Evolutionary conservation across 768 basidiomycete genomes (phyloP), one percentile per base, ranked within the genome.

Genomic region (Ramaria rubella): DNA sequence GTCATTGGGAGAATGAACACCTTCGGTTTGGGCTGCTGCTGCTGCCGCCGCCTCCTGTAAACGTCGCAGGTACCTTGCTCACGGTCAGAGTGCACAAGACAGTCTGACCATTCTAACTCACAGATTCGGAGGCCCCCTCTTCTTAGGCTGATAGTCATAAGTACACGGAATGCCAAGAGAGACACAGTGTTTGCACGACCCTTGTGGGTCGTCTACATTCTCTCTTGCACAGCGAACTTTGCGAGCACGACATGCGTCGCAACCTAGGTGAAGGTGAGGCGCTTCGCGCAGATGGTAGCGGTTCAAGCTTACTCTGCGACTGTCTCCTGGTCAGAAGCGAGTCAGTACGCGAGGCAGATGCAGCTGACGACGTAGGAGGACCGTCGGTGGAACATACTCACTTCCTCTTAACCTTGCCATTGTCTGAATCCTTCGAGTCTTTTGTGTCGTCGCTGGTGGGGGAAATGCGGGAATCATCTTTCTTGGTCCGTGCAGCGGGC

Each of bases 111-210:
- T 46, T 27, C n/a, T 8, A 27, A 66, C 83, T 70, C 70, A 94
- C 88, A 93, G 76, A 69, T 94, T 94, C 1, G 92, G 93, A 3
- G 93, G 93, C 0, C 93, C 93, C 55, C 93, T 77, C 70, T 94
- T 94, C 77, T 93, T 93, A 19, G 93, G 93, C 67, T 90, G 87
- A 68, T 94, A 94, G 66, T 91, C 87, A 63, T 94, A 95, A 1
- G 88, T 92, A 69, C 93, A 94, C 5, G 83, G 80, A 49, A 93
- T 87, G 19, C 83, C 86, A 49, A 94, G 81, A 0, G 86, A 79
- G 62, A 86, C 76, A 68, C 90, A 94, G 66, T 93, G 90, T 67
- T 89, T 92, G 86, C 90, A 93, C 7, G 86, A 77, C 61, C 82
- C 82, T 69, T 85, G 86, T 9, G 80, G 74, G 65, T 88, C 87